These are phyloP conservation scores for Hygrocybe coccinea DNA, from an alignment of 768 basidiomycete species.

Conservation along the genomic window DNA sequence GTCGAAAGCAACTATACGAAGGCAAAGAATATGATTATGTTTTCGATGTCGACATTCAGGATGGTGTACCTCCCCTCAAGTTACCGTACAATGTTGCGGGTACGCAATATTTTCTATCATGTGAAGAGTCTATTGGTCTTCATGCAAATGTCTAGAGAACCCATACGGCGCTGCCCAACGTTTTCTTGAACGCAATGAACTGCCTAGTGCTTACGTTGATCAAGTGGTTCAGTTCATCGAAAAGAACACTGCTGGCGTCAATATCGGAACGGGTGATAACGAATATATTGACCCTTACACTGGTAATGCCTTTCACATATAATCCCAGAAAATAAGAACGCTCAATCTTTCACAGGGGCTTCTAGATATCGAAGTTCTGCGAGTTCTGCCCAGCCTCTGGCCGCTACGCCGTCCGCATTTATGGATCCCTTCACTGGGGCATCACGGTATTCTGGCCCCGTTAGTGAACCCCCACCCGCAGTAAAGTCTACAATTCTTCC, in stretches of 20 bases:
- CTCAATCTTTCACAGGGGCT: slow-evolving; percentile 40
- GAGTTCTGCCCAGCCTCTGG: slow-evolving; percentile 26
- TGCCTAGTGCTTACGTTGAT: slow-evolving; percentile 79
- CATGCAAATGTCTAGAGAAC: slow-evolving; percentile 60
- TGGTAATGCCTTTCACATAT: slow-evolving; percentile 40
- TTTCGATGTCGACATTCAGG: slow-evolving; percentile 96
- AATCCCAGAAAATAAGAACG: slow-evolving; percentile 4
- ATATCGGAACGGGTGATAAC: slow-evolving; percentile 52
- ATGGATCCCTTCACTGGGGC: slow-evolving; percentile 69
- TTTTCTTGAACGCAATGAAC: slow-evolving; percentile 79
- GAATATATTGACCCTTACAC: slow-evolving; percentile 88
- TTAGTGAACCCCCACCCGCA: slow-evolving; percentile 31
- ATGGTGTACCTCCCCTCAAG: slow-evolving; percentile 88
- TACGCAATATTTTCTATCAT: slow-evolving; percentile 28
- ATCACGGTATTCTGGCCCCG: slow-evolving; percentile 52
- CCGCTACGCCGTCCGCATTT: slow-evolving; percentile 35
- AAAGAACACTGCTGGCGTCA: slow-evolving; percentile 79
- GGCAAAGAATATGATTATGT: slow-evolving; percentile 98
- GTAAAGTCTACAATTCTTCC: slow-evolving; percentile 41
- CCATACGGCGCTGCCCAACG: slow-evolving; percentile 84
- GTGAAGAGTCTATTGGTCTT: slow-evolving; percentile 1
- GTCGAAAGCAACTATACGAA: slow-evolving; percentile 85
- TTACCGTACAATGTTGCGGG: slow-evolving; percentile 89
- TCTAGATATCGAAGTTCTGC: slow-evolving; percentile 55
- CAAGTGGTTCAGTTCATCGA: slow-evolving; percentile 92